Base-by-base conservation (phyloP, 805 yeast genomes). In the Wickerhamiella qilinensis region DNA sequence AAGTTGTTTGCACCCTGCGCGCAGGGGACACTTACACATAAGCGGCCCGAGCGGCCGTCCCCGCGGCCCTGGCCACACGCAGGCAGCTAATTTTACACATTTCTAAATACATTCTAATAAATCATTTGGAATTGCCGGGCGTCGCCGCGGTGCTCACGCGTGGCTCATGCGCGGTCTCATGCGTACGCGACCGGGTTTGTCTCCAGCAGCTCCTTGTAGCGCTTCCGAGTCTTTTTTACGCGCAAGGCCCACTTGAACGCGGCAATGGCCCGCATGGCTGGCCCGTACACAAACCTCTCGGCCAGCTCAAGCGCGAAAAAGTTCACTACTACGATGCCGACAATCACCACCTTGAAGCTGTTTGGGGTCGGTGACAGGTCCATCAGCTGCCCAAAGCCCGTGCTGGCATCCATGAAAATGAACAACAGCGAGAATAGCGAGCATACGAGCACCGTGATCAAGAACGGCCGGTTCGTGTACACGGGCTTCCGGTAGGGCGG, bases 401-500 rank as follows among this genome's bases (percentile, higher is more conserved):
- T 62, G 11, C 65, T 63, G 3, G 72, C 67, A 36, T 68, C 59
- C 4, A 52, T 18, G 19, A 56, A 47, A 73, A 86, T 77, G 46
- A 84, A 59, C 3, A 56, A 38, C 0, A 66, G 43, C 14, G 88
- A 75, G 8, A 75, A 42, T 4, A 63, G 36, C 1, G 68, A 39
- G 0, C 93, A 70, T 1, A 62, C 42, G 0, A 62, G 45, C 31
- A 81, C 64, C 37, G 85, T 83, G 1, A 63, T 30, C 37, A 91
- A 62, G 54, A 85, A 88, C 5, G 93, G 93, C 9, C 46, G 37
- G 46, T 64, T 91, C 44, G 73, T 65, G 20, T 60, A 56, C 48
- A 77, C 71, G 1, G 86, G 76, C 52, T 82, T 78, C 40, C 98
- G 68, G 57, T 84, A 91, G 17, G 99, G 99, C 7, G 91, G 86